A percentile compares a stretch with the other conserved stretches of the same genome.
phyloP scores from a whole-genome alignment of 805 yeast species.

The Cyberlindnera euphorbiae region DNA sequence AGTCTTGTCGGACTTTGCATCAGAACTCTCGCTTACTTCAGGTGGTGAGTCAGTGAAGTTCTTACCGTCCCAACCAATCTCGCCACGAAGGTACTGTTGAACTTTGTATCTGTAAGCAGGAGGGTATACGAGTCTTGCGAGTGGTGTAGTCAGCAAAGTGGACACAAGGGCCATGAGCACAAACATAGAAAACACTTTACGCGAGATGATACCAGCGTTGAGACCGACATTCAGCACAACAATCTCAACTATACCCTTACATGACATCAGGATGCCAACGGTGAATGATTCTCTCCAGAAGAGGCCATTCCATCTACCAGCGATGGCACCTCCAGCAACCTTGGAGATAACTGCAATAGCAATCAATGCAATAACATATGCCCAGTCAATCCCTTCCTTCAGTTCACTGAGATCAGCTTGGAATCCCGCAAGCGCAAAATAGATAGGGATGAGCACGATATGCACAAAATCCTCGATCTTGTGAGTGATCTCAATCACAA shows the following conservation, averaged over 20 bases:
- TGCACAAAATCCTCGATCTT: slow-evolving; percentile 76
- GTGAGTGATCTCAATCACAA: slow-evolving; percentile 63
- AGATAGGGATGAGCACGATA: slow-evolving; percentile 66
- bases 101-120: slow-evolving; percentile 51
- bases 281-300: slow-evolving; percentile 70
- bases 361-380: slow-evolving; percentile 63
- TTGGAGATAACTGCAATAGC: slow-evolving; percentile 66
- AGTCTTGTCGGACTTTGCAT: slow-evolving; percentile 9
- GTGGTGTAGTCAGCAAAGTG: slow-evolving; percentile 76
- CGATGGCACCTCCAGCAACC: slow-evolving; percentile 59
- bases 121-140: slow-evolving; percentile 61
- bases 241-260: slow-evolving; percentile 85
- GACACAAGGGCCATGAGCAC: slow-evolving; percentile 77
- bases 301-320: slow-evolving; percentile 57
- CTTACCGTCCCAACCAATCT: slow-evolving; percentile 29
- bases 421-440: slow-evolving; percentile 77
- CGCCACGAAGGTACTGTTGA: slow-evolving; percentile 27
- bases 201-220: slow-evolving; percentile 61
- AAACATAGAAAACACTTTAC: slow-evolving; percentile 71
- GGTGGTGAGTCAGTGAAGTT: slow-evolving; percentile 15
- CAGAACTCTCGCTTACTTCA: slow-evolving; percentile 6
- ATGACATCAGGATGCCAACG: slow-evolving; percentile 80
- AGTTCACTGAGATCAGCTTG: slow-evolving; percentile 62
- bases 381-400: slow-evolving; percentile 71
- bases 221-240: slow-evolving; percentile 74